Evolutionary conservation across 1,284 basidiomycete genomes (phyloP).

Genomic region (Ganoderma lucidum): DNA sequence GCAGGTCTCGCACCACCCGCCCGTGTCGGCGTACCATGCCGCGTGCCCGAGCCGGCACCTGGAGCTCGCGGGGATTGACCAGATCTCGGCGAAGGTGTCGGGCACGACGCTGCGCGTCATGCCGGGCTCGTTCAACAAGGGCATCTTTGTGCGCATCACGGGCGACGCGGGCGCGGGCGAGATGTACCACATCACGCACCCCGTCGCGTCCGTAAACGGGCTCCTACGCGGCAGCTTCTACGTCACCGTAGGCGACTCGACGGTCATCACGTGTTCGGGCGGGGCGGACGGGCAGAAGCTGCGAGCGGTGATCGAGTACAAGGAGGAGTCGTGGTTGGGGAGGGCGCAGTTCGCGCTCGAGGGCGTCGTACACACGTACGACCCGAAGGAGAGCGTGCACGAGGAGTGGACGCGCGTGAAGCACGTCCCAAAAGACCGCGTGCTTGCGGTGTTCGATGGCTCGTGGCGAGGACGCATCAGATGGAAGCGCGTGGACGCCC

Average conservation of each 20-base stretch:
- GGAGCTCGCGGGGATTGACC: slow-evolving; percentile 85
- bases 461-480: slow-evolving; percentile 87
- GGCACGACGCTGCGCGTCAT: slow-evolving; percentile 85
- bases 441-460: slow-evolving; percentile 89
- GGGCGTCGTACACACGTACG: slow-evolving; percentile 89
- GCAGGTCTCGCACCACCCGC: slow-evolving; percentile 97
- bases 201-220: slow-evolving; percentile 90
- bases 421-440: slow-evolving; percentile 83
- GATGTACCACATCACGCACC: slow-evolving; percentile 90
- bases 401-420: slow-evolving; percentile 89
- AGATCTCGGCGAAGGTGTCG: slow-evolving; percentile 91
- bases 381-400: slow-evolving; percentile 65
- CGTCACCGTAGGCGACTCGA: slow-evolving; percentile 84
- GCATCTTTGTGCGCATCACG: slow-evolving; percentile 83
- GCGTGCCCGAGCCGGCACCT: slow-evolving; percentile 77
- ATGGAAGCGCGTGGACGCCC: slow-evolving; percentile 69
- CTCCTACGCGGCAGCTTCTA: slow-evolving; percentile 92
- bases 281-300: slow-evolving; percentile 62
- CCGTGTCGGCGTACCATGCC: slow-evolving; percentile 91
- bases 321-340: slow-evolving; percentile 98
- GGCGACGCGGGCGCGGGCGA: slow-evolving; percentile 85
- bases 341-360: slow-evolving; percentile 89
- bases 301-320: slow-evolving; percentile 91
- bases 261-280: slow-evolving; percentile 85
- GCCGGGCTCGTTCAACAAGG: slow-evolving; percentile 88